Conservation (phyloP, 331 rosid genomes). For the Erythrophleum ivorense region DNA sequence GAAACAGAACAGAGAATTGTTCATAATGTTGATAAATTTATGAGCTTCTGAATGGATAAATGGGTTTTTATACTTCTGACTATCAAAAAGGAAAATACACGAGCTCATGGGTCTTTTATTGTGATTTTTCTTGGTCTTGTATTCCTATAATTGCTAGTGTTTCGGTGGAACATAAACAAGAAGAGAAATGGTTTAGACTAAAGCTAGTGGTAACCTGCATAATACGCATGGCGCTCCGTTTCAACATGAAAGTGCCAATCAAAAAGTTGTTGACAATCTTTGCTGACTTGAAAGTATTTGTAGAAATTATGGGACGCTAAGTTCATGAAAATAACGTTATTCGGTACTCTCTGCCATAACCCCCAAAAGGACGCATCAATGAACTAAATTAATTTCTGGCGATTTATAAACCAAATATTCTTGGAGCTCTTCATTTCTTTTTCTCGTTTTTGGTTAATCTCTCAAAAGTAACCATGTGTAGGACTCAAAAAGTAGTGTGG, state of each 20-base stretch:
- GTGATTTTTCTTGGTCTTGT: background rate
- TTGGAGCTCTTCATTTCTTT: too few species aligned
- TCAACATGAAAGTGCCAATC: background rate
- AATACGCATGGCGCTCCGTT: background rate
- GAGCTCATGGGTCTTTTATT: background rate
- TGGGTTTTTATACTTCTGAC: background rate
- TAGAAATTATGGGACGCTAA: background rate
- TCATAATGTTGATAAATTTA: background rate
- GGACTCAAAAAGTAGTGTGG: background rate
- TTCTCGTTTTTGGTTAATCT: too few species aligned
- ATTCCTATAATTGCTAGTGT: background rate
- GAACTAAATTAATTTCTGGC: background rate
- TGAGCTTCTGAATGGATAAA: background rate
- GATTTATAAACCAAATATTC: background rate
- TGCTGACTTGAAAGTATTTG: background rate
- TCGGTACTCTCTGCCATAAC: background rate
- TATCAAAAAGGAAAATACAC: background rate
- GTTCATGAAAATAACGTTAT: too few species aligned
- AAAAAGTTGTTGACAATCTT: background rate
- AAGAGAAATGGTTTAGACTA: too few species aligned
- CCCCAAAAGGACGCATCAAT: background rate
- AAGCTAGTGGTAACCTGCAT: too few species aligned
- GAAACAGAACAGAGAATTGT: slow-evolving; percentile 17
- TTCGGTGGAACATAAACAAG: background rate
- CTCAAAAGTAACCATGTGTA: background rate